Conservation (phyloP, 805 yeast species). For the Schwanniomyces polymorphus region DNA sequence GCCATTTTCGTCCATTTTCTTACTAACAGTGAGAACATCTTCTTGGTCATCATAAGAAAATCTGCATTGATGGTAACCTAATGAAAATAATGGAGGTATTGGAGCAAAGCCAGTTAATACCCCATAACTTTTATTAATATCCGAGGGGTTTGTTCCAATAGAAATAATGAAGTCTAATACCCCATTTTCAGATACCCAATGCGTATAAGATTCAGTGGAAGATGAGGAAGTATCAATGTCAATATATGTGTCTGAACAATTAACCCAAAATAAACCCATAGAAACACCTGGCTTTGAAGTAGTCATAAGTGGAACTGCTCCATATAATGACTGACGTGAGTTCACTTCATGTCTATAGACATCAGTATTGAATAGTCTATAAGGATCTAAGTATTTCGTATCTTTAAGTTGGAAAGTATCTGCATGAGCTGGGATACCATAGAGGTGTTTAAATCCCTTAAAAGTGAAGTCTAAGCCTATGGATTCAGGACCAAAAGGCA, state of each 20-base stretch:
- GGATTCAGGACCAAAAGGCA: constrained; percentile 88
- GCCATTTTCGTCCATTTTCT: constrained; percentile 65
- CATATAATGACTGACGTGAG: constrained; percentile 89
- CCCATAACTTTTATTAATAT: constrained; percentile 63
- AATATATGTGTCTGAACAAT: constrained; percentile 88
- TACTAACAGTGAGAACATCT: constrained; percentile 72
- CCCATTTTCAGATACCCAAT: constrained; percentile 95
- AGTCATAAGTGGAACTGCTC: constrained; percentile 85
- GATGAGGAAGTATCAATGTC: constrained; percentile 53
- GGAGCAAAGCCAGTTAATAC: constrained; percentile 70
- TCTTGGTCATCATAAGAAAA: constrained; percentile 93
- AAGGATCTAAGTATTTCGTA: constrained; percentile 68
- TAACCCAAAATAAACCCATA: constrained; percentile 89
- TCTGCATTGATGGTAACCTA: constrained; percentile 95
- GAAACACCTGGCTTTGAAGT: constrained; percentile 60
- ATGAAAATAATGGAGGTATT: constrained; percentile 74
- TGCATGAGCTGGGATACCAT: constrained; percentile 96
- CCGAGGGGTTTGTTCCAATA: constrained; percentile 56
- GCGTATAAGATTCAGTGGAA: constrained; percentile 53
- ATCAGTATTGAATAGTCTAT: constrained; percentile 88
- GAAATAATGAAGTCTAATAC: constrained; percentile 71
- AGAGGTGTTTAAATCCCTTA: constrained; percentile 59
- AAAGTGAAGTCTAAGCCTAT: constrained; percentile 78
- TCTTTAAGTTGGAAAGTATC: constrained; percentile 73
- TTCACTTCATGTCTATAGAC: constrained; percentile 89